phyloP scores from a whole-genome alignment of 1,139 yeast species.

The Geotrichum histeridarum region DNA sequence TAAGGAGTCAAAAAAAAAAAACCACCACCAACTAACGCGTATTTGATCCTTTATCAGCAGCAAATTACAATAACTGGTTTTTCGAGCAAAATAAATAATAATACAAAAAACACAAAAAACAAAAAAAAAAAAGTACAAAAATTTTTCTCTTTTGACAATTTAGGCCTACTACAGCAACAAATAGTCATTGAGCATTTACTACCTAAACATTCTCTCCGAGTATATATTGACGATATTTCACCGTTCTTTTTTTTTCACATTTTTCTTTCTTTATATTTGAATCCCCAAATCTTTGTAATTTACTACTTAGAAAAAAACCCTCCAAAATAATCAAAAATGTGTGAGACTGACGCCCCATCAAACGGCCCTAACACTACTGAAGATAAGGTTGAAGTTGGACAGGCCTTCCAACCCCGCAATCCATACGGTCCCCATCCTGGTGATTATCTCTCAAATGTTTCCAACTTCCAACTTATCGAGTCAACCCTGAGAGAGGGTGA shows the following conservation, averaged over 20 bases:
- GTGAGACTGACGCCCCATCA: slow-evolving; percentile 10
- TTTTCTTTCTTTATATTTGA: background rate
- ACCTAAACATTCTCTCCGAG: background rate
- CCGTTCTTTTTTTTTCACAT: background rate
- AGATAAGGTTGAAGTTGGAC: slow-evolving; percentile 15
- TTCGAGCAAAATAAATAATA: too few species aligned
- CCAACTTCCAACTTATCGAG: slow-evolving; percentile 86
- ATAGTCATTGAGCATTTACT: slow-evolving; percentile 9
- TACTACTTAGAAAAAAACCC: background rate
- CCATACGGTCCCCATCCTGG: slow-evolving; percentile 97
- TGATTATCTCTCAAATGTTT: slow-evolving; percentile 85
- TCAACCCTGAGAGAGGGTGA: slow-evolving; percentile 97
- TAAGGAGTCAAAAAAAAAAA: too few species aligned
- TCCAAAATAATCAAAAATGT: slow-evolving; percentile 14
- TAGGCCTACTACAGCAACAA: background rate
- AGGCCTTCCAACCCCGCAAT: slow-evolving; percentile 41
- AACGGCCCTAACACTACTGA: slow-evolving; percentile 13
- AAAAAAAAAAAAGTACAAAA: background rate
- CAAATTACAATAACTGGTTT: too few species aligned
- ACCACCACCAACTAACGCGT: too few species aligned
- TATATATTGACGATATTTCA: background rate
- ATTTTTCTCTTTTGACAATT: too few species aligned
- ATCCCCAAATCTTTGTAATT: background rate
- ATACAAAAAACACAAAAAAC: background rate
- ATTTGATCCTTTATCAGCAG: too few species aligned